phyloP scores from a whole-genome alignment of 805 yeast species.

The Saccharomyces jurei region DNA sequence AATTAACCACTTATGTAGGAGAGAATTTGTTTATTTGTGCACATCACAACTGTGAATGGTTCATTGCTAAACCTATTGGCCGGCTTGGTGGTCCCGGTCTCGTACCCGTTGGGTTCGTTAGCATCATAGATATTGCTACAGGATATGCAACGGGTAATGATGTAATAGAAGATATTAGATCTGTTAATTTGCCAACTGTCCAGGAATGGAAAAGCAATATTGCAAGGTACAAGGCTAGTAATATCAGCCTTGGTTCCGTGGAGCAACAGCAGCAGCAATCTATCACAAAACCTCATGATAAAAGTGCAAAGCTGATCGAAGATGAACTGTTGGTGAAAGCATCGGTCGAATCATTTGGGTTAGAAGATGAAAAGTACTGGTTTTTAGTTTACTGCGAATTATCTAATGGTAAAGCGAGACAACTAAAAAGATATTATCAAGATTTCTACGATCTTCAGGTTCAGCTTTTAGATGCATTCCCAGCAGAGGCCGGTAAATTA shows the following conservation, averaged over 20 bases:
- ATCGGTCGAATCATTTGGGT: constrained; percentile 68
- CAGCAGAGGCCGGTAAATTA: constrained; percentile 80
- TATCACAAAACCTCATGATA: constrained; percentile 2
- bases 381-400: constrained; percentile 63
- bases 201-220: constrained; percentile 92
- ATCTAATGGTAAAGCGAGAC: constrained; percentile 59
- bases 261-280: constrained; percentile 29
- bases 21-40: constrained; percentile 92
- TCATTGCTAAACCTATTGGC: constrained; percentile 92
- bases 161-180: constrained; percentile 49
- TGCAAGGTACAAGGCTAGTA: constrained; percentile 86
- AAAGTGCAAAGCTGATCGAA: constrained; percentile 7
- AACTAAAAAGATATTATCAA: constrained; percentile 82
- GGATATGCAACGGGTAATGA: constrained; percentile 50
- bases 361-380: constrained; percentile 85
- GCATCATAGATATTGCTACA: constrained; percentile 68
- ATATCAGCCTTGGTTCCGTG: constrained; percentile 61
- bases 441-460: constrained; percentile 94
- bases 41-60: constrained; percentile 95
- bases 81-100: constrained; percentile 95
- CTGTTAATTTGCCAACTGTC: constrained; percentile 77
- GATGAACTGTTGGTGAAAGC: constrained; percentile 36
- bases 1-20: constrained; percentile 73
- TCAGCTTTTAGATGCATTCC: constrained; percentile 70
- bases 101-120: constrained; percentile 86